A percentile compares a stretch with the other conserved stretches of the same genome.
Conservation (phyloP, 306 rosid species). For the Lathyrus tuberosus region DNA sequence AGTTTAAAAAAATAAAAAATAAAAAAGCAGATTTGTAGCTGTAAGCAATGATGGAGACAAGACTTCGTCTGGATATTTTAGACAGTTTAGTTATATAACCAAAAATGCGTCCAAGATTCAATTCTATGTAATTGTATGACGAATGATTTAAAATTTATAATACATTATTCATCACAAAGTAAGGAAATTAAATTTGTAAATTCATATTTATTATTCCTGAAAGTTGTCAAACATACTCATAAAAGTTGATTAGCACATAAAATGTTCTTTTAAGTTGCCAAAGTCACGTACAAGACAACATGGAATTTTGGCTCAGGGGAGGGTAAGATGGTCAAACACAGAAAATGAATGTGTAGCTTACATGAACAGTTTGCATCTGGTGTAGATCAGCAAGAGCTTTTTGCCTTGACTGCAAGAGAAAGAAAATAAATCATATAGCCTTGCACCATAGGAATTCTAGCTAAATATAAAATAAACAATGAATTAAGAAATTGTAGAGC, state of each 20-base stretch:
- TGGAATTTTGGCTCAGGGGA: neutral
- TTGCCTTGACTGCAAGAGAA: slow-evolving; percentile 80
- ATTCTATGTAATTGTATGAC: neutral
- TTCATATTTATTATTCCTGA: slow-evolving; percentile 22
- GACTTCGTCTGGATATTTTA: neutral
- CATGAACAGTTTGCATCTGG: slow-evolving; percentile 91
- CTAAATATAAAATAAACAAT: slow-evolving; percentile 1
- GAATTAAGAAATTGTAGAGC: slow-evolving; percentile 5
- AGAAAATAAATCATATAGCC: slow-evolving; percentile 20
- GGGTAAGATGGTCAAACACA: neutral
- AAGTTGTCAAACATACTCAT: slow-evolving; percentile 18
- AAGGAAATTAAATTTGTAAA: neutral
- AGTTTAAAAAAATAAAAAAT: neutral
- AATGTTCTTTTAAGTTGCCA: slow-evolving; percentile 21
- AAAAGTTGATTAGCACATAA: neutral
- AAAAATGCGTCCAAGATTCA: neutral
- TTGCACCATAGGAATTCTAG: slow-evolving; percentile 19
- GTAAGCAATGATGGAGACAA: slow-evolving; percentile 16
- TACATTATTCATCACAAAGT: neutral
- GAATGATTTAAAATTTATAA: neutral
- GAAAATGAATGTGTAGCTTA: slow-evolving; percentile 44
- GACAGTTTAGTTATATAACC: neutral
- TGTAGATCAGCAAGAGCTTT: slow-evolving; percentile 90
- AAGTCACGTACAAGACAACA: slow-evolving; percentile 20
- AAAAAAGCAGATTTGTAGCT: neutral